Conservation (phyloP, 148 eudicot species). For the Vaccinium vitisidaea region DNA sequence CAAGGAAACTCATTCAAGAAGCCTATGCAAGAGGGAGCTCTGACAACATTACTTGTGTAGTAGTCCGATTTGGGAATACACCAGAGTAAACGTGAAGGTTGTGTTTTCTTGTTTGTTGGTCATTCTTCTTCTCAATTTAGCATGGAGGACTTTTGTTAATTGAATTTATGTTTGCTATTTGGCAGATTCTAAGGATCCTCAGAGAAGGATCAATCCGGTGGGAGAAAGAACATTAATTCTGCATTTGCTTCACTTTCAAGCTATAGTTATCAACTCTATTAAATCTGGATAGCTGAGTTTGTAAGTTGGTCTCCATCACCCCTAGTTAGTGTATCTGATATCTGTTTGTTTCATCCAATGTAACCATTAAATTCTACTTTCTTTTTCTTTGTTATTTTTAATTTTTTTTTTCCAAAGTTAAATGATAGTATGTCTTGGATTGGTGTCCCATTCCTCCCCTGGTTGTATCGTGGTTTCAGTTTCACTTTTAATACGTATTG, state of each 20-base stretch:
- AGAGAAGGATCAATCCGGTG: neutral
- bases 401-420: neutral
- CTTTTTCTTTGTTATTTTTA: neutral
- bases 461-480: neutral
- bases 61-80: slow-evolving; percentile 51
- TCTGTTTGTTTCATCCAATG: neutral
- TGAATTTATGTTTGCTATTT: neutral
- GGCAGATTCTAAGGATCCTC: slow-evolving; percentile 12
- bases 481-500: neutral
- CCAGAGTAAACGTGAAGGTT: neutral
- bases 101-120: neutral
- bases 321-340: neutral
- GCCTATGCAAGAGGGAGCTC: slow-evolving; percentile 71
- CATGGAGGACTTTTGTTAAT: neutral
- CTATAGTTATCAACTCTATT: neutral
- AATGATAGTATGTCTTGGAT: neutral
- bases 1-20: slow-evolving; percentile 60
- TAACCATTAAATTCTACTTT: neutral
- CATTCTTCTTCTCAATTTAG: neutral
- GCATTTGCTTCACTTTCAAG: neutral
- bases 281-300: slow-evolving; percentile 5
- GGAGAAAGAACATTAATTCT: neutral
- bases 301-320: neutral
- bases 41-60: slow-evolving; percentile 77
- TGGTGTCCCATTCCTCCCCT: neutral